These are phyloP conservation scores for Epichloe elymi DNA, from an alignment of 2,329 filamentous ascomycete genomes.

Conservation along the genomic window DNA sequence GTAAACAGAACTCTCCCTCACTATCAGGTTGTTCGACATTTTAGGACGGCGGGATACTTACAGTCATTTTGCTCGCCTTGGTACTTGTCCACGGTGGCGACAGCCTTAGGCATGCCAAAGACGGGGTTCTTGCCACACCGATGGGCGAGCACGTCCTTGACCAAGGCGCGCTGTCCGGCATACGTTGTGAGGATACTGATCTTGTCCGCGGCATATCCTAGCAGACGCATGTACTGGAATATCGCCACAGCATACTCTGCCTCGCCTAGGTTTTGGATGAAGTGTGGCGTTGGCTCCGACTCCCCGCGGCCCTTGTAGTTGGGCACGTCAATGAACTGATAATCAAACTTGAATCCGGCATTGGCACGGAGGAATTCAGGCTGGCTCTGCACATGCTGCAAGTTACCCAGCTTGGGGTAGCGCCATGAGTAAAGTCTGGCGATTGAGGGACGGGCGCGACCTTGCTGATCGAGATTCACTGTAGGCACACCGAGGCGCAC, in stretches of 20 bases:
- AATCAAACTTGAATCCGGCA: conserved; percentile 84
- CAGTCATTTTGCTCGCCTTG: conserved; percentile 99
- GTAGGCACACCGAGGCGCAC: conserved; percentile 87
- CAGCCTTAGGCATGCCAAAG: conserved; percentile 78
- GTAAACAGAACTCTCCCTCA: background rate
- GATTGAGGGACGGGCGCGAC: conserved; percentile 75
- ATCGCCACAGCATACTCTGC: conserved; percentile 94
- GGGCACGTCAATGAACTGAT: conserved; percentile 90
- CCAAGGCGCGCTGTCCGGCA: conserved; percentile 77
- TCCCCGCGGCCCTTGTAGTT: conserved; percentile 89
- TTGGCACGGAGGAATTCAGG: conserved; percentile 72
- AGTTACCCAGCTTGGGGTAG: conserved; percentile 66
- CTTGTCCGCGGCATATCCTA: conserved; percentile 73
- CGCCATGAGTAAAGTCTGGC: conserved; percentile 89
- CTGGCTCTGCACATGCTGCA: conserved; percentile 57
- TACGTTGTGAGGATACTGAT: conserved; percentile 92
- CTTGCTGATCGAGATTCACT: conserved; percentile 84
- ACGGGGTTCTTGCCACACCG: conserved; percentile 71
- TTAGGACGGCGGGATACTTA: conserved; percentile 34
- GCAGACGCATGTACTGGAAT: conserved; percentile 92
- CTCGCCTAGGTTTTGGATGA: conserved; percentile 91
- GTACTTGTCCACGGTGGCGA: conserved; percentile 96
- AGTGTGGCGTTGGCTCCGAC: conserved; percentile 80
- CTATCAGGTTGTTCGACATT: no score
- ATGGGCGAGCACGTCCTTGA: conserved; percentile 73